Base-by-base conservation (phyloP, 2,329 filamentous ascomycete species). In the Dothistroma pini region DNA sequence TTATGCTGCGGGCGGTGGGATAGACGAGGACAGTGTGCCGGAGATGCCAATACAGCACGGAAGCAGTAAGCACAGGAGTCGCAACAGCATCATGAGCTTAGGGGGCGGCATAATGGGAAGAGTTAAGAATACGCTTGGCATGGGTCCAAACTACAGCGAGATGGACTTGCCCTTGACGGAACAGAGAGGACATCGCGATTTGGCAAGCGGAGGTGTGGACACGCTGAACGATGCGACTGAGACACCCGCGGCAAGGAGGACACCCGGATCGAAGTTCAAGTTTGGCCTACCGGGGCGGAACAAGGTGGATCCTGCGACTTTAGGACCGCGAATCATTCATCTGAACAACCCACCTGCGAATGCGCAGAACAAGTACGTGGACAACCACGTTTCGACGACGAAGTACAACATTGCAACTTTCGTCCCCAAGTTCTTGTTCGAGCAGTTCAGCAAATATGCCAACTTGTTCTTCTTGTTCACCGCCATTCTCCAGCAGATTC, bases 381-480 rank as follows among this genome's bases (percentile, higher is more conserved):
- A 96, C 83, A 99, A 99, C 74, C 92, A 97, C 76, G 89, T 99
- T 65, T 97, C 93, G 48, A 99, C 95, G 6, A 89, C 95, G 65
- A 99, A 99, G 78, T 99, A 99, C 84, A 99, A 97, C 75, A 71
- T 91, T 72, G 83, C 90, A 58, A 96, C 92, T 21, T 99, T 99
- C 76, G 74, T 97, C 19, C 95, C 95, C 55, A 99, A 99, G 77
- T 99, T 99, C 78, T 82, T 99, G 59, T 92, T 93, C 75, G 95
- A 99, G 76, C 95, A 99, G 75, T 99, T 99, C 79, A 97, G 93
- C 63, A 99, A 97, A 81, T 96, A 97, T 77, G 95, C 95, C 81
- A 99, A 99, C 78, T 78, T 99, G 72, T 99, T 99, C 82, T 99
- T 99, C 89, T 85, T 99, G 75, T 97, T 99, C 77, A 99, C 95